phyloP scores from a whole-genome alignment of 164 flowering plant species.

The Santalum album region DNA sequence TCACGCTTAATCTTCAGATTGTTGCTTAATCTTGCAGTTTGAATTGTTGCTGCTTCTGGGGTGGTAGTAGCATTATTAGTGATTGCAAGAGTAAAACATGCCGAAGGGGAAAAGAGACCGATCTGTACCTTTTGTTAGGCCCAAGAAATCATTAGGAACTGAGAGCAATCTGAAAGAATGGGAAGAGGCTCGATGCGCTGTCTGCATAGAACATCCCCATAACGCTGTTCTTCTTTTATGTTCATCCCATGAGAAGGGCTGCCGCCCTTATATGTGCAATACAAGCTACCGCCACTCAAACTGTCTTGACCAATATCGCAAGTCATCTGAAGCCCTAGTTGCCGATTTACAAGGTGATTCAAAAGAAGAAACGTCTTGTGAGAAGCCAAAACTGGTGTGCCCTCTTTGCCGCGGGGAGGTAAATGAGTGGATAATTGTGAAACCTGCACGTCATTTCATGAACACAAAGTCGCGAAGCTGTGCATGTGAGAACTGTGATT shows the following conservation, averaged over 20 bases:
- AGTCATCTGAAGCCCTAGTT: slow-evolving; percentile 34
- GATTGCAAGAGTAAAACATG: too few species aligned
- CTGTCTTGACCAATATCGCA: slow-evolving; percentile 78
- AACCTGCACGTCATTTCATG: slow-evolving; percentile 75
- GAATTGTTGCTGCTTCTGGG: neutral
- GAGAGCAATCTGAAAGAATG: slow-evolving; percentile 56
- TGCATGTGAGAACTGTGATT: slow-evolving; percentile 67
- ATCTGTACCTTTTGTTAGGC: slow-evolving; percentile 42
- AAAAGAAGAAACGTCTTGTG: too few species aligned
- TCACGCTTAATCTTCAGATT: too few species aligned
- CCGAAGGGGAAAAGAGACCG: slow-evolving; percentile 69
- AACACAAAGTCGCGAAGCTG: slow-evolving; percentile 70
- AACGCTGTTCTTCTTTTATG: slow-evolving; percentile 81
- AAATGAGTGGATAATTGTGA: slow-evolving; percentile 60
- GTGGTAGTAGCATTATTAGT: neutral
- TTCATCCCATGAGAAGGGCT: slow-evolving; percentile 75
- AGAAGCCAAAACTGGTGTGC: slow-evolving; percentile 57
- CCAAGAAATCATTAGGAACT: slow-evolving; percentile 28
- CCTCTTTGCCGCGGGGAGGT: slow-evolving; percentile 82
- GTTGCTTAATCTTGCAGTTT: neutral
- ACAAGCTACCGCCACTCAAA: slow-evolving; percentile 91
- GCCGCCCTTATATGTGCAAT: slow-evolving; percentile 91
- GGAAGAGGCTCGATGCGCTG: slow-evolving; percentile 91
- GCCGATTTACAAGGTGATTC: too few species aligned
- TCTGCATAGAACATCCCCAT: slow-evolving; percentile 96